Base-by-base conservation (phyloP, 1,284 basidiomycete genomes). In the Marasmius oreades region DNA sequence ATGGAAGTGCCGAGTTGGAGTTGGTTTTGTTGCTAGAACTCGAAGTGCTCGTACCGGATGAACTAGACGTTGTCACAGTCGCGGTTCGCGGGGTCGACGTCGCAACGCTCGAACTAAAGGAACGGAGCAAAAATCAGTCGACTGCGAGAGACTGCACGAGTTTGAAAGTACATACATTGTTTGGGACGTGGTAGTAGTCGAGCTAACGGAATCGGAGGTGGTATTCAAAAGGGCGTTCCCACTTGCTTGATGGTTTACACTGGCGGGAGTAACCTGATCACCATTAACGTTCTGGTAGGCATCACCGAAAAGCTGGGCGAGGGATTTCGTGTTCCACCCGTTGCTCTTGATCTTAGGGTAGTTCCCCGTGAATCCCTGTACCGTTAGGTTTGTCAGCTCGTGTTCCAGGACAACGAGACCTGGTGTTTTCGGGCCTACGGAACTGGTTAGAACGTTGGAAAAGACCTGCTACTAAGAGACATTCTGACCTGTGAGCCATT, bases 351-450 rank as follows among this genome's bases (percentile, higher is more conserved):
- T 85, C 43, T 81, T 59, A 3, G 87, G 84, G 69, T 81, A 94
- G 12, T 82, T 78, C 52, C 76, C 72, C 12, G 90, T 86, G 73
- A 93, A 95, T 8, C 82, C 80, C 44, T 77, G 67, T 37, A 93
- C 83, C 22, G 87, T 77, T 57, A 75, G 65, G 47, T 81, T 72
- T 18, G 77, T 80, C 16, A 88, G 72, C 70, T 95, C 93, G 71
- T 96, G 93, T 71, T 95, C 89, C 60, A 95, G 79, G 59, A 92
- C 78, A 63, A 94, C 78, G 18, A 94, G 78, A 37, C 93, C 93
- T 8, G 88, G 85, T 8, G 68, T 71, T 67, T 92, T 90, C 50
- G 86, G 74, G 46, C 85, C 85, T 78, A 47, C 53, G 58, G 60
- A 54, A 55, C 59, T 34, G 8, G 45, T 20, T 42, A 34, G 48